Evolutionary conservation across 257 asterid genomes (phyloP).

Genomic region (Capsicum baccatum): DNA sequence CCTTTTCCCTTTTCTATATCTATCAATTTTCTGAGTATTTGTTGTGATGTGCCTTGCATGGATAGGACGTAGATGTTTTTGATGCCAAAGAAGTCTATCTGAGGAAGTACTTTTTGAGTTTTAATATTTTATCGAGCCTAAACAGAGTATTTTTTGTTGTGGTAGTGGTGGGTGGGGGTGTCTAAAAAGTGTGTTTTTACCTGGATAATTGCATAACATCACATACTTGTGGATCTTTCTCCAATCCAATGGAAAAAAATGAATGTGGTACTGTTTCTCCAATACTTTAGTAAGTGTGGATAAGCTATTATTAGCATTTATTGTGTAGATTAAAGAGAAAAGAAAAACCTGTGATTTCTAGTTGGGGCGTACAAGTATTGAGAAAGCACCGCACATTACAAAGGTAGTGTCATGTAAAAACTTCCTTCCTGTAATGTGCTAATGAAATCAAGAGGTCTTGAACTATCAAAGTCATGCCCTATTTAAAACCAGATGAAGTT

Average conservation of each 20-base stretch:
- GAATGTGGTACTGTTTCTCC: neutral
- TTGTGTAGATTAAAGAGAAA: neutral
- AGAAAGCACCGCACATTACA: neutral
- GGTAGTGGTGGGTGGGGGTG: too few relatives aligned
- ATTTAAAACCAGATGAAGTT: neutral
- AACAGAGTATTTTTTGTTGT: neutral
- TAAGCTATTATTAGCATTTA: neutral
- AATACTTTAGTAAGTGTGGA: neutral
- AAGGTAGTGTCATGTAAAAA: neutral
- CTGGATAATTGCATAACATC: neutral
- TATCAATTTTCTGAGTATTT: neutral
- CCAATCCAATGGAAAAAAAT: neutral
- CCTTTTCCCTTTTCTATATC: too few relatives aligned
- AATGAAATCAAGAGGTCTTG: too few relatives aligned
- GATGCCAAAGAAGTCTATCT: neutral
- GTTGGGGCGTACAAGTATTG: neutral
- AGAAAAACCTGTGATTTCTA: neutral
- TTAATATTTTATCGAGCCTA: neutral
- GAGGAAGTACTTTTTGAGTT: neutral
- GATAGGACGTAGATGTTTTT: neutral
- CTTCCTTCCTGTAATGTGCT: neutral
- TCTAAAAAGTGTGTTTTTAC: neutral
- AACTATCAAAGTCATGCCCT: neutral
- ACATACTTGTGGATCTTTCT: conserved; percentile 1
- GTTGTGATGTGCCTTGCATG: neutral